Conservation (phyloP, 2,329 filamentous ascomycete genomes). For the Fusarium coffeatum region DNA sequence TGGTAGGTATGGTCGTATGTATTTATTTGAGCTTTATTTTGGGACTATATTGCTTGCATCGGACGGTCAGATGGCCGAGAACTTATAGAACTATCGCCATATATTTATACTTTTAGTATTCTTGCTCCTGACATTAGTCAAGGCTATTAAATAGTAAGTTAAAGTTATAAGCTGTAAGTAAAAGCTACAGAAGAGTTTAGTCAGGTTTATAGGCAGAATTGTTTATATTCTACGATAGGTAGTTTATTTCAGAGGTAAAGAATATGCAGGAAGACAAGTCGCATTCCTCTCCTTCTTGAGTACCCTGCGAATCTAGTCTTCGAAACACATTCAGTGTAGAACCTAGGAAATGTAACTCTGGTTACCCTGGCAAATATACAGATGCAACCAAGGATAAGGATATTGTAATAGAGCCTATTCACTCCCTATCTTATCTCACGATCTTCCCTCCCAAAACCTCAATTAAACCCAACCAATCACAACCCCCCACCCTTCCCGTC, state of each 20-base stretch:
- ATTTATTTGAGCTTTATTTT: no score
- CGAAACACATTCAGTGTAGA: background rate
- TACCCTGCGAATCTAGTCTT: background rate
- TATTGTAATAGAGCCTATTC: background rate
- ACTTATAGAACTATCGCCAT: background rate
- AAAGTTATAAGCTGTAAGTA: background rate
- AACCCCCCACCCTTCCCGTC: constrained; percentile 6
- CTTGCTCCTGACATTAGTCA: background rate
- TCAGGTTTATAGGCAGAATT: background rate
- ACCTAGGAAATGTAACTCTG: background rate
- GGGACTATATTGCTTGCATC: no score
- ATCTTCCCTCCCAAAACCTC: background rate
- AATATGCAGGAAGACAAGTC: background rate
- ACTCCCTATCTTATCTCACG: background rate
- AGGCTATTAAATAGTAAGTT: background rate
- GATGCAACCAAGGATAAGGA: background rate
- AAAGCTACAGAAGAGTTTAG: background rate
- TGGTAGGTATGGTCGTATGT: no score
- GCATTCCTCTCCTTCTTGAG: background rate
- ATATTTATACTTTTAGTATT: background rate
- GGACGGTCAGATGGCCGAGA: no score
- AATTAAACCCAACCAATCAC: background rate
- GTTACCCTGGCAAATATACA: background rate
- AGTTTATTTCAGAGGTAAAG: background rate
- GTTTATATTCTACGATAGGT: background rate